phyloP scores from a whole-genome alignment of 331 rosid species.

The Rosa hybrid region DNA sequence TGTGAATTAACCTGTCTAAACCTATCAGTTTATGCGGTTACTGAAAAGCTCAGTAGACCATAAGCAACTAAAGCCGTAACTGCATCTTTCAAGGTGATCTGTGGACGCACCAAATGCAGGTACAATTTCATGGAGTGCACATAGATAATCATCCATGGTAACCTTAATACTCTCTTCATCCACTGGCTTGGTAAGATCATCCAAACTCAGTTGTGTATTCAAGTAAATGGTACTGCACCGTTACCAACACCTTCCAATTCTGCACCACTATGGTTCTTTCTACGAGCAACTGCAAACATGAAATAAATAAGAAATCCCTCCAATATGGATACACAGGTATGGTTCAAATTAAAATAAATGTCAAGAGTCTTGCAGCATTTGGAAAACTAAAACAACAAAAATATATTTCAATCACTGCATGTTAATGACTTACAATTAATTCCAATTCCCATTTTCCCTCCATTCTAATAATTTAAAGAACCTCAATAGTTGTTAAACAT shows the following conservation, averaged over 20 bases:
- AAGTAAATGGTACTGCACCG: slow-evolving; percentile 98
- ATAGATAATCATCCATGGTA: slow-evolving; percentile 86
- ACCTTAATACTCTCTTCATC: slow-evolving; percentile 96
- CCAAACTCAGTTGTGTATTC: slow-evolving; percentile 89
- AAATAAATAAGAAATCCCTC: no score
- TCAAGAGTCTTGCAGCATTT: no score
- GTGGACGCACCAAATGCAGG: slow-evolving; percentile 99
- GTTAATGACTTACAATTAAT: no score
- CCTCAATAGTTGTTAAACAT: no score
- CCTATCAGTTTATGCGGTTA: not conserved
- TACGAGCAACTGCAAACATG: slow-evolving; percentile 79
- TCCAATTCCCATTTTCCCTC: no score
- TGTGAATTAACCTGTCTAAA: not conserved
- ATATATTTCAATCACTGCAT: no score
- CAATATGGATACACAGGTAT: no score
- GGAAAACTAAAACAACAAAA: no score
- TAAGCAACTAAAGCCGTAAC: slow-evolving; percentile 37
- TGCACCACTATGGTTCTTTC: slow-evolving; percentile 97
- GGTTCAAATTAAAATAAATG: no score
- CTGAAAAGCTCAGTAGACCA: slow-evolving; percentile 9
- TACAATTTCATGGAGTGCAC: slow-evolving; percentile 75
- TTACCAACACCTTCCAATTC: slow-evolving; percentile 99
- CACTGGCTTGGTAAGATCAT: slow-evolving; percentile 91
- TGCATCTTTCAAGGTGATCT: slow-evolving; percentile 92
- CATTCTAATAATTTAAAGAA: no score